Evolutionary conservation across 179 eudicot species (phyloP), one percentile per base, ranked within the genome.

Genomic region (Spinacia oleracea): DNA sequence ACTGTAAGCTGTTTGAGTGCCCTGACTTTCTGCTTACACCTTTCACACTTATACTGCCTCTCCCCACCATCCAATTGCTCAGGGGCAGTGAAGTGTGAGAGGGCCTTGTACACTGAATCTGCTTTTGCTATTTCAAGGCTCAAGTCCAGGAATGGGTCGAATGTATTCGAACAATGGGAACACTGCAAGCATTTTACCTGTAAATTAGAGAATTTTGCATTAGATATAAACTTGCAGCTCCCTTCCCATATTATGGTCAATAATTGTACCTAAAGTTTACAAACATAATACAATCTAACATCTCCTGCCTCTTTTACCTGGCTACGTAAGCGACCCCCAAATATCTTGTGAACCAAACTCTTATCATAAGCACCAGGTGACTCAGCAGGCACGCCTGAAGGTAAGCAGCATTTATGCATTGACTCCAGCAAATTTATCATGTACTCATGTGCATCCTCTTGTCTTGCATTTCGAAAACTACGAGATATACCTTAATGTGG

Each of bases 401-500:
- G 97, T 77, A 96, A 87, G 88, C 97, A 91, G 75, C 99, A 96
- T 73, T 87, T 96, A 79, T 96, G 98, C 99, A 96, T 96, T 6
- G 98, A 92, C 82, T 94, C 98, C 65, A 96, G 84, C 83, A 96
- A 80, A 84, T 96, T 89, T 74, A 96, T 94, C 99, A 96, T 92
- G 89, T 91, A 96, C 75, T 96, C 99, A 78, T 96, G 99, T 25
- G 99, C 99, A 87, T 96, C 99, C 86, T 96, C 98, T 84, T 94
- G 98, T 84, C 99, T 92, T 29, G 93, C 86, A 84, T 83, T 92
- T 55, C 97, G 87, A 70, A 96, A 96, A 75, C 78, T 96, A 51
- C 97, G 89, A 64, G 98, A 94, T 88, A 96, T 90, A 78, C 90
- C 99, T 96, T 79, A 78, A 68, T 55, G 55, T 15, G 60, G 76